Conservation (phyloP, 495 filamentous ascomycete species). For the Penicillium herquei region DNA sequence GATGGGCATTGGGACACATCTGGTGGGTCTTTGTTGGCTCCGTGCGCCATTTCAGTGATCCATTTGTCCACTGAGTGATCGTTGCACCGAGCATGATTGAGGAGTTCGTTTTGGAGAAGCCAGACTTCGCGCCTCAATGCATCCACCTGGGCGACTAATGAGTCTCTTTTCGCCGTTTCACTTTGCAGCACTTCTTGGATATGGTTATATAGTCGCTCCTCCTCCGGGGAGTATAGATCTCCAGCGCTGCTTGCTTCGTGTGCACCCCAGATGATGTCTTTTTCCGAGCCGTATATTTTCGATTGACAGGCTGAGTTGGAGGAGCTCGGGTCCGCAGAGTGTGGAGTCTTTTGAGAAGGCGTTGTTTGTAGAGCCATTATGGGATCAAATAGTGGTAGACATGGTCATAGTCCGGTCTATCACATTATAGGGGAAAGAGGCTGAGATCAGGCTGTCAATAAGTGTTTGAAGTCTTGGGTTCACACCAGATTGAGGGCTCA, state of each 20-base stretch:
- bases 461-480: too few species aligned
- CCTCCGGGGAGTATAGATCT: background rate
- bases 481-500: too few species aligned
- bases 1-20: background rate
- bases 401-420: too few species aligned
- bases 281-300: slow-evolving; percentile 6
- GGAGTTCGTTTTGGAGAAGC: slow-evolving; percentile 7
- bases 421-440: too few species aligned
- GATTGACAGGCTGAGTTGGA: too few species aligned
- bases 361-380: too few species aligned
- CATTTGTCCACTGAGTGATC: slow-evolving; percentile 3
- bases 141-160: background rate
- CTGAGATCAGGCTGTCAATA: too few species aligned
- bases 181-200: background rate
- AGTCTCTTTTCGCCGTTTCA: background rate
- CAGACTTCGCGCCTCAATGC: slow-evolving; percentile 2
- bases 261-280: background rate
- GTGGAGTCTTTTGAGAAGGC: too few species aligned
- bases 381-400: too few species aligned
- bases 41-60: background rate
- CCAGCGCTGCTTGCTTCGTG: background rate
- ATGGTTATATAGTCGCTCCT: background rate
- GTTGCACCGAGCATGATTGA: slow-evolving; percentile 6
- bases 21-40: background rate
- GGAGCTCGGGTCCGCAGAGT: too few species aligned